Conservation (phyloP, 2,329 filamentous ascomycete species). For the Pezicula rhizophila region DNA sequence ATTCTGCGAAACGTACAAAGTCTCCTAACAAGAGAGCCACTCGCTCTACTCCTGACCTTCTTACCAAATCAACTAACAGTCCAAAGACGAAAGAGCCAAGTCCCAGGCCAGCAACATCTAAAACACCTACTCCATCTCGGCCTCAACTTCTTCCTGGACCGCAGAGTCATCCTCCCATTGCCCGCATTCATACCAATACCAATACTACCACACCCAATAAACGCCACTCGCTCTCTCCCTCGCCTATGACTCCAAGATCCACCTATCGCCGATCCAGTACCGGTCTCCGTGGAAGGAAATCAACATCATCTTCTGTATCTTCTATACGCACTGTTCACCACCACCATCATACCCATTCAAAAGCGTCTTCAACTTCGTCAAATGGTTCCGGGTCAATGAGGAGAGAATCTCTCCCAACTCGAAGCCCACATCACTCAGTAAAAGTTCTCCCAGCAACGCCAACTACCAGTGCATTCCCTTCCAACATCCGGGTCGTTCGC, state of each 20-base stretch:
- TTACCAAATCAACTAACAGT: slow-evolving; percentile 39
- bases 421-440: slow-evolving; percentile 82
- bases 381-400: slow-evolving; percentile 67
- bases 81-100: slow-evolving; percentile 45
- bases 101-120: slow-evolving; percentile 55
- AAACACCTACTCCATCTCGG: slow-evolving; percentile 29
- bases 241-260: slow-evolving; percentile 80
- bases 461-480: slow-evolving; percentile 68
- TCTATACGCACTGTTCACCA: slow-evolving; percentile 89
- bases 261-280: slow-evolving; percentile 77
- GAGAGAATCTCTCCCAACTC: slow-evolving; percentile 57
- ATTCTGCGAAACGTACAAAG: slow-evolving; percentile 56
- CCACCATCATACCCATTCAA: slow-evolving; percentile 81
- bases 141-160: slow-evolving; percentile 28
- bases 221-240: slow-evolving; percentile 78
- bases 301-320: slow-evolving; percentile 90
- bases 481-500: slow-evolving; percentile 77
- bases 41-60: slow-evolving; percentile 52
- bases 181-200: slow-evolving; percentile 32
- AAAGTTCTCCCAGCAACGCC: slow-evolving; percentile 94
- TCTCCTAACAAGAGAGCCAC: slow-evolving; percentile 40
- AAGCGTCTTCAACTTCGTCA: slow-evolving; percentile 88
- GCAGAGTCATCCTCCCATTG: slow-evolving; percentile 23
- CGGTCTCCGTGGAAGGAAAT: slow-evolving; percentile 85
- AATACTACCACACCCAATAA: slow-evolving; percentile 49